Conservation (phyloP, 176 grass and related monocot species). For the Phyllostachys edulis region DNA sequence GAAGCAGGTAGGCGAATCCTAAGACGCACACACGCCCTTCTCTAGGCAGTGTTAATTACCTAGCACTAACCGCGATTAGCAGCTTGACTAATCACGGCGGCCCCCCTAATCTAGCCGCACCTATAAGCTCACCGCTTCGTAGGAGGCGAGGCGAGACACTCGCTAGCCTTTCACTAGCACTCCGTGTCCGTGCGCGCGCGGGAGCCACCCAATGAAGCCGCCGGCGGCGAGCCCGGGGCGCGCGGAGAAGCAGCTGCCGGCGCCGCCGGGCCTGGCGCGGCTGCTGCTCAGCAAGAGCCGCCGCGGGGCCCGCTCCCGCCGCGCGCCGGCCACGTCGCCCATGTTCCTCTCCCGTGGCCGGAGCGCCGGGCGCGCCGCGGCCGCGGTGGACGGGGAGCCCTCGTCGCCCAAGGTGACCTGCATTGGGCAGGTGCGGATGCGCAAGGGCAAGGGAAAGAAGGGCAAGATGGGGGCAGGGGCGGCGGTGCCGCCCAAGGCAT, state of each 20-base stretch:
- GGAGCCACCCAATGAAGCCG: conserved; percentile 31
- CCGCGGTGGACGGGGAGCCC: conserved; percentile 44
- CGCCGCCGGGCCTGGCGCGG: conserved; percentile 48
- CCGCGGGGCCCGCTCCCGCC: conserved; percentile 43
- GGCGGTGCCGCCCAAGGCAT: neutral
- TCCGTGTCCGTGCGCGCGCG: neutral
- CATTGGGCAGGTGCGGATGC: conserved; percentile 92
- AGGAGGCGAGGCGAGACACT: neutral
- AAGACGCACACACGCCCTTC: neutral
- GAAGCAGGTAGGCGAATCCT: conserved; percentile 26
- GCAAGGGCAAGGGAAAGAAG: conserved; percentile 50
- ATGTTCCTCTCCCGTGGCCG: conserved; percentile 54
- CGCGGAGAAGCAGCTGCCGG: conserved; percentile 53
- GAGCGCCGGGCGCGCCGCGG: conserved; percentile 38
- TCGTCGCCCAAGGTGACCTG: conserved; percentile 81
- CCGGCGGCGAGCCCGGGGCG: conserved; percentile 57
- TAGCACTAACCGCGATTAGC: neutral
- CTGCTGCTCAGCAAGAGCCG: conserved; percentile 60
- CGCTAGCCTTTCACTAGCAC: neutral
- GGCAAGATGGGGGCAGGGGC: conserved; percentile 26
- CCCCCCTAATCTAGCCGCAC: neutral
- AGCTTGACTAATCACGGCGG: neutral
- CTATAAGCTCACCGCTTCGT: conserved; percentile 24
- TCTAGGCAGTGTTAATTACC: neutral
- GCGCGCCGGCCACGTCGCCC: conserved; percentile 43